Conservation (phyloP, 768 basidiomycete species). For the Piloderma croceum region DNA sequence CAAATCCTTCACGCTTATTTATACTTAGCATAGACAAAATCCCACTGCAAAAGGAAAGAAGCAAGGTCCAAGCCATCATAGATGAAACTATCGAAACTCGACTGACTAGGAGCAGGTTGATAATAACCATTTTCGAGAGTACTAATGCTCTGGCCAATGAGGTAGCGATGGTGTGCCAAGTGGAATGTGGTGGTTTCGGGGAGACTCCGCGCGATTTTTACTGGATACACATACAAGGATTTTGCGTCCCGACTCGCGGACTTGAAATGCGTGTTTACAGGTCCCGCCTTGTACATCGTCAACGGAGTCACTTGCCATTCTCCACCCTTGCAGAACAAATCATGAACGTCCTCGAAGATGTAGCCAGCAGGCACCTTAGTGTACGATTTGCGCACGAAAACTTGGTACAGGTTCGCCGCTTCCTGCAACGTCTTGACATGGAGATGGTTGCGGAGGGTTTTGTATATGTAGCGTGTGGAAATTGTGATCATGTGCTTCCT, state of each 20-base stretch:
- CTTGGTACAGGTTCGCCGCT: constrained; percentile 9
- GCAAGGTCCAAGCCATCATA: too few relatives aligned
- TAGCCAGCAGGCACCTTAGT: constrained; percentile 10
- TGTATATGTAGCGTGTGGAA: constrained; percentile 11
- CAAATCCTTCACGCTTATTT: too few relatives aligned
- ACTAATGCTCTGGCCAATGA: constrained; percentile 14
- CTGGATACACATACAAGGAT: too few relatives aligned
- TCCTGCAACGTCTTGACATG: constrained; percentile 9
- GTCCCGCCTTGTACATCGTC: constrained; percentile 7
- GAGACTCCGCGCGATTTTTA: too few relatives aligned
- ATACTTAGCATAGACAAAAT: too few relatives aligned
- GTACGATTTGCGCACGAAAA: constrained; percentile 7
- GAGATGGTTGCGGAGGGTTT: constrained; percentile 10
- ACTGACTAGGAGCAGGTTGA: constrained; percentile 4
- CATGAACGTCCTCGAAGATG: constrained; percentile 13
- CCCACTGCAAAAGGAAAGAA: too few relatives aligned
- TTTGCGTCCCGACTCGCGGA: too few relatives aligned
- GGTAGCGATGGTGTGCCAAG: too few relatives aligned
- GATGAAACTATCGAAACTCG: constrained; percentile 14
- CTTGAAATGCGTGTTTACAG: too few relatives aligned
- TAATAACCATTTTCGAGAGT: too few relatives aligned
- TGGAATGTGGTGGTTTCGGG: too few relatives aligned
- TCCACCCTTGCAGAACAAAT: constrained; percentile 13
- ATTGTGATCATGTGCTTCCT: too few relatives aligned
- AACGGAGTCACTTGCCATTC: constrained; percentile 10